Conservation (phyloP, 345 rosid genomes). For the Populus simonii region DNA sequence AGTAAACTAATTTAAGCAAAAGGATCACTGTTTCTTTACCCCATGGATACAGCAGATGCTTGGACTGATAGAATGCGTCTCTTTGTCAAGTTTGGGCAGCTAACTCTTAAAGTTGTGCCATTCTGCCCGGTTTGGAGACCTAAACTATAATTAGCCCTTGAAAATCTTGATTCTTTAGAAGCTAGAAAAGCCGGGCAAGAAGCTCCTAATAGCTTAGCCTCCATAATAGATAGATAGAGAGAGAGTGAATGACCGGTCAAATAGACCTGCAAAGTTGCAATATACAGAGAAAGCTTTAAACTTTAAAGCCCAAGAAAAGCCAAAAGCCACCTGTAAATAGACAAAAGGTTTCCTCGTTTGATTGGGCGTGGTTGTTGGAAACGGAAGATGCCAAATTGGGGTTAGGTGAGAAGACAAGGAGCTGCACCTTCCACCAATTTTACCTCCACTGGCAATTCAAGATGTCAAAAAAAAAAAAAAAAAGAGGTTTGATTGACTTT, state of each 20-base stretch:
- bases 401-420: background rate
- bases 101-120: slow-evolving; percentile 2
- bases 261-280: background rate
- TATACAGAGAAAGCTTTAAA: background rate
- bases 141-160: slow-evolving; percentile 17
- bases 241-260: background rate
- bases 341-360: background rate
- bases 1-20: slow-evolving; percentile 10
- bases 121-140: slow-evolving; percentile 10
- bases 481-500: too few species aligned
- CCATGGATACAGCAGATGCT: slow-evolving; percentile 41
- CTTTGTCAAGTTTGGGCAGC: slow-evolving; percentile 28
- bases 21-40: slow-evolving; percentile 34
- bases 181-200: slow-evolving; percentile 32
- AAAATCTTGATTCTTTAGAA: slow-evolving; percentile 21
- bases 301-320: background rate
- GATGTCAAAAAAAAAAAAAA: too few species aligned
- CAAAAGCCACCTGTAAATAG: background rate
- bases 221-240: slow-evolving; percentile 36
- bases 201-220: slow-evolving; percentile 42
- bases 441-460: too few species aligned
- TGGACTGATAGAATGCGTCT: slow-evolving; percentile 31
- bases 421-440: background rate
- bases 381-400: background rate
- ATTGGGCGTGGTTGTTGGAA: background rate